Percentiles rank a stretch among this genome's conserved stretches.
These are phyloP conservation scores for Diphasiastrum complanatum DNA, from an alignment of 83 land plant species.

Conservation along the genomic window DNA sequence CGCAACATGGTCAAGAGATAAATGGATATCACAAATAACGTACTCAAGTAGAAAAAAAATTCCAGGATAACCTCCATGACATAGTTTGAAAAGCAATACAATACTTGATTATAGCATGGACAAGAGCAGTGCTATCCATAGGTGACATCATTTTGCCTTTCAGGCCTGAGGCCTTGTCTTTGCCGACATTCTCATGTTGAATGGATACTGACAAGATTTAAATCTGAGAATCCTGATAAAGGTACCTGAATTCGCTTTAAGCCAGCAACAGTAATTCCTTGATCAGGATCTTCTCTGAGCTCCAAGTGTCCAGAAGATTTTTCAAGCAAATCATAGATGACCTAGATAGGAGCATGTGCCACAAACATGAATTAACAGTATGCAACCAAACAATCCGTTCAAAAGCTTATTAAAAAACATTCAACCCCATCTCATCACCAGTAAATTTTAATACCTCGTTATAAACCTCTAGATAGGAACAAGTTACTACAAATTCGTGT, in stretches of 20 bases:
- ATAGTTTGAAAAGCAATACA: no score
- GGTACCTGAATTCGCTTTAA: conserved; percentile 70
- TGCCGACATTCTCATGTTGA: no score
- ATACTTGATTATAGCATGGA: no score
- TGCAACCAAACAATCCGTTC: not conserved
- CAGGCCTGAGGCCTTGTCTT: no score
- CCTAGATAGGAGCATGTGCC: conserved; percentile 42
- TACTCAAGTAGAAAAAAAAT: no score
- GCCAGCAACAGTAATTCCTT: conserved; percentile 87
- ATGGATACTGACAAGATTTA: no score
- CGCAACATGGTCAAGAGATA: no score
- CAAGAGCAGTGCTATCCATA: no score
- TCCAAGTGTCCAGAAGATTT: conserved; percentile 89
- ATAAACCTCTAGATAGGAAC: conserved; percentile 95
- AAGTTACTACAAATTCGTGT: conserved; percentile 79
- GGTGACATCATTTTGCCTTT: no score
- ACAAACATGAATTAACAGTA: not conserved
- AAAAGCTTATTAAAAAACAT: not conserved
- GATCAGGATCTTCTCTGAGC: conserved; percentile 89
- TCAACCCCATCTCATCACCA: not conserved
- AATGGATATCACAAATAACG: no score
- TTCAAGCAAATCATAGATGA: conserved; percentile 93
- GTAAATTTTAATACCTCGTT: conserved; percentile 59
- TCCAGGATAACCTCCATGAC: no score
- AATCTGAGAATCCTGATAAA: not conserved